Evolutionary conservation across 2,329 filamentous ascomycete species (phyloP), one percentile per base, ranked within the genome.

Genomic region (Pezicula radicicola): DNA sequence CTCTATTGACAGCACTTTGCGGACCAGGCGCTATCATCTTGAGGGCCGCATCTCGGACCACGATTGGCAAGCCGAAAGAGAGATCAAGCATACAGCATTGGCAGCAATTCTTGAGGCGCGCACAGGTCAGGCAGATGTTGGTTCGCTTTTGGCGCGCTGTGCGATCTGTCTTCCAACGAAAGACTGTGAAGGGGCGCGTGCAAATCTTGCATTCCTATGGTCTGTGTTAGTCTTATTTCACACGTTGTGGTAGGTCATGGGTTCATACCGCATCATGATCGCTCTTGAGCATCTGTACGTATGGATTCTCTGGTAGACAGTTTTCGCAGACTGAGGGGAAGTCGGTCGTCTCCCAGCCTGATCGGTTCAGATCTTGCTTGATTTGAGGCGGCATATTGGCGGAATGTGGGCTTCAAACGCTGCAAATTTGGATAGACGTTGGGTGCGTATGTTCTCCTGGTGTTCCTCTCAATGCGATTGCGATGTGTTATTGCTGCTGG

Each of bases 21-120:
- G 94, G 94, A 0, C 94, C 94, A 0, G 94, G 92, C 1, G 93
- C 92, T 40, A 97, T 89, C 88, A 99, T 96, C 76, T 97, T 97
- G 57, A 99, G 78, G 5, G 95, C 94, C 3, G 94, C 94, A 76
- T 99, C 94, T 66, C 94, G 85, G 53, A 99, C 89, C 13, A 92
- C 89, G 65, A 99, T 96, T 10, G 94, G 94, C 27, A 99, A 78
- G 21, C 94, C 95, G 66, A 97, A 99, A 12, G 90, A 93, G 54
- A 99, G 75, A 78, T 99, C 94, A 49, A 99, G 86, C 91, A 97
- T 97, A 76, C 94, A 99, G 73, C 88, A 93, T 75, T 99, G 94
- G 67, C 94, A 99, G 76, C 94, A 97, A 75, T 99, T 99, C 74
- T 99, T 99, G 60, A 97, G 80, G 42, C 94, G 88, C 19, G 94